phyloP scores from a whole-genome alignment of 2,329 filamentous ascomycete genomes.

The Neofusicoccum laricinum region DNA sequence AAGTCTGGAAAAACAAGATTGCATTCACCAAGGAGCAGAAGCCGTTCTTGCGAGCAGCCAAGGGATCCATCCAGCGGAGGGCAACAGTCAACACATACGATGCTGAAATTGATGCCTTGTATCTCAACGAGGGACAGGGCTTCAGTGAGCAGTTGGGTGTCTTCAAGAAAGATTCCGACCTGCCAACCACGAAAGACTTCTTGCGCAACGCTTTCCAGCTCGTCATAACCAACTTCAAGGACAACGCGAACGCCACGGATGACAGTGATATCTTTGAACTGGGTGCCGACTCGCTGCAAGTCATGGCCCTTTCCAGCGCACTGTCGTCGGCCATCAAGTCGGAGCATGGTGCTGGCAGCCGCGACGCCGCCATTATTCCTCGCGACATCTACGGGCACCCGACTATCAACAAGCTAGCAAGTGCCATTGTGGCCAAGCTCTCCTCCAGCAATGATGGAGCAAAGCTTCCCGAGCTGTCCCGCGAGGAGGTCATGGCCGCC shows the following conservation, averaged over 20 bases:
- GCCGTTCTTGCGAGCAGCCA: slow-evolving; percentile 46
- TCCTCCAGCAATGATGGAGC: slow-evolving; percentile 9
- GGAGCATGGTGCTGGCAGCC: slow-evolving; percentile 16
- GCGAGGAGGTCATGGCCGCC: slow-evolving; percentile 25
- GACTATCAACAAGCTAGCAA: slow-evolving; percentile 26
- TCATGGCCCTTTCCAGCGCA: slow-evolving; percentile 23
- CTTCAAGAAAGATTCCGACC: slow-evolving; percentile 3
- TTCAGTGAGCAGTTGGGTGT: slow-evolving; percentile 12
- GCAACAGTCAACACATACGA: slow-evolving; percentile 41
- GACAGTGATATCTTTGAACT: slow-evolving; percentile 33
- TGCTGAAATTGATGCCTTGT: slow-evolving; percentile 47
- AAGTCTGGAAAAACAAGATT: slow-evolving; percentile 44
- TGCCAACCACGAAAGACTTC: slow-evolving; percentile 17
- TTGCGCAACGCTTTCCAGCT: slow-evolving; percentile 19
- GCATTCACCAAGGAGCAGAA: slow-evolving; percentile 40
- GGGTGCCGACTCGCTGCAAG: slow-evolving; percentile 34
- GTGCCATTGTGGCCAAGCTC: slow-evolving; percentile 18
- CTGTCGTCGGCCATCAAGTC: slow-evolving; percentile 21
- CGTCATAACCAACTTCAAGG: slow-evolving; percentile 12
- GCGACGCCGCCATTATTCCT: slow-evolving; percentile 23
- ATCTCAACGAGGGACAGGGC: slow-evolving; percentile 24
- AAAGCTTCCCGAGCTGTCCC: slow-evolving; percentile 2
- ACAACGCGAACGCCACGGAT: slow-evolving; percentile 17
- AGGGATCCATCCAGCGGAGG: slow-evolving; percentile 45
- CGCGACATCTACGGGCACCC: slow-evolving; percentile 33